Base-by-base conservation (phyloP, 495 filamentous ascomycete species). In the Stereocaulon alpinum region DNA sequence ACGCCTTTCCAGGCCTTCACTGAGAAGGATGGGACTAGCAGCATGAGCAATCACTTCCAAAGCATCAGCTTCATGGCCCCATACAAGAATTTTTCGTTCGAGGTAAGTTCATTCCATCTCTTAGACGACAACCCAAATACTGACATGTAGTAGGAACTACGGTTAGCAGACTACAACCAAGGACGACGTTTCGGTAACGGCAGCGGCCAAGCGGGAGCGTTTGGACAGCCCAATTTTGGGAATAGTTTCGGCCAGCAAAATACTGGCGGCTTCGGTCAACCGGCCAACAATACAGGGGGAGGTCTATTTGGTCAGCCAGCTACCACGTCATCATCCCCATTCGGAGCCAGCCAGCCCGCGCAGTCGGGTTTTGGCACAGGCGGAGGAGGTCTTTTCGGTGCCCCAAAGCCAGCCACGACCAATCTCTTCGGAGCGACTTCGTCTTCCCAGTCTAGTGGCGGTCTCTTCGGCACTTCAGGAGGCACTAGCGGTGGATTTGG, bases 61-160 rank as follows among this genome's bases (percentile, higher is more conserved):
- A 95, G 85, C 64, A 86, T 98, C 61, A 81, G 82, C 15, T 94
- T 95, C 64, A 86, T 87, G 78, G 84, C 83, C 49, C 82, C 89
- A 0, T 97, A 96, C 73, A 82, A 81, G 68, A 91, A 90, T 61
- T 96, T 82, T 71, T 96, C 89, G 5, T 82, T 88, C 40, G 93
- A 98, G 67, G 74, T 73, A 61, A 47, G 64, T 64, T 40, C 15
- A 32, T 4, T 27, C 45, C 37, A 0, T n/a, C 9, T 66, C 18
- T 22, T 30, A n/a, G 37, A 24, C 40, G 20, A 29, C 14, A 18
- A 43, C 24, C 29, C 62, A 64, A 12, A n/a, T n/a, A 68, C 60
- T 56, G 14, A 55, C 52, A 22, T 49, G 32, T 17, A 29, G 5
- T 56, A 76, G 69, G 93, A 98, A 71, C 72, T 98, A 48, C 82